These are phyloP conservation scores for Fragilaria radians DNA, from an alignment of 108 stramenopile species.

Conservation along the genomic window DNA sequence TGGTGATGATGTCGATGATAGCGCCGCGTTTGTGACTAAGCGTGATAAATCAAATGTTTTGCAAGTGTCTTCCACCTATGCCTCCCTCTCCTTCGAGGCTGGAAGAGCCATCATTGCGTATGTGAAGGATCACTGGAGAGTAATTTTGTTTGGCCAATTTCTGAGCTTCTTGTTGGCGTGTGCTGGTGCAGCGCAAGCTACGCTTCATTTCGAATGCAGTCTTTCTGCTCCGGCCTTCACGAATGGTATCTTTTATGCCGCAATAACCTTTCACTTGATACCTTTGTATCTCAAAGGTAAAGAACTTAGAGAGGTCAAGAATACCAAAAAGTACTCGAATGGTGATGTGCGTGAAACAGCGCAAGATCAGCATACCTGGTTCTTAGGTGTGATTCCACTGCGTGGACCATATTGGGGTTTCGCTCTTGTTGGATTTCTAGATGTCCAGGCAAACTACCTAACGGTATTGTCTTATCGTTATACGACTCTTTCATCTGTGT, in stretches of 20 bases:
- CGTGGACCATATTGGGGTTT: constrained; percentile 43
- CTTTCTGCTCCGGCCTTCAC: constrained; percentile 6
- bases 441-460: constrained; percentile 90
- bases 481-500: constrained; percentile 89
- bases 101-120: not conserved
- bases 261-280: constrained; percentile 1
- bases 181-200: constrained; percentile 5
- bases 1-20: not conserved
- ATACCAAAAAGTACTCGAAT: not conserved
- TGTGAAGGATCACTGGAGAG: not conserved
- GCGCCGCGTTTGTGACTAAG: not conserved
- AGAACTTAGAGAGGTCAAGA: not conserved
- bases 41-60: not conserved
- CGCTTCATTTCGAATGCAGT: constrained; percentile 2
- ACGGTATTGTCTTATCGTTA: constrained; percentile 82
- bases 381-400: constrained; percentile 25
- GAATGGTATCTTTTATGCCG: not conserved
- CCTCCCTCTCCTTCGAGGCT: not conserved
- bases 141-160: constrained; percentile 4
- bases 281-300: not conserved
- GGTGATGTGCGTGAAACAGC: constrained; percentile 27
- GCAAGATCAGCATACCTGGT: constrained; percentile 1
- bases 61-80: not conserved
- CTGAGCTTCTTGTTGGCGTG: constrained; percentile 4
- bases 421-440: constrained; percentile 68